Conservation (phyloP, 2,329 filamentous ascomycete species). For the Nannizzia gypsea region DNA sequence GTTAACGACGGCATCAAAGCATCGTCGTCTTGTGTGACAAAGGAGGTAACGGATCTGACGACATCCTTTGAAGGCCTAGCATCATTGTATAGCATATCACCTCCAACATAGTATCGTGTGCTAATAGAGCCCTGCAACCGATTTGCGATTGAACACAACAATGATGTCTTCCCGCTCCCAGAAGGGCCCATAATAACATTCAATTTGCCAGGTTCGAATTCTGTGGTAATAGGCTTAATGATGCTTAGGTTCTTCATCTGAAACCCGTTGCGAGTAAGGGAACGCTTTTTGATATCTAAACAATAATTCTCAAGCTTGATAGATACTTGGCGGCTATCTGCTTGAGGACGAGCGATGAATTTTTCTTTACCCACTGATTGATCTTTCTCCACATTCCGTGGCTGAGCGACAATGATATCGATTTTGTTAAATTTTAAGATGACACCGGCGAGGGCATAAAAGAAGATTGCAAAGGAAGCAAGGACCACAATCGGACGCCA, state of each 20-base stretch:
- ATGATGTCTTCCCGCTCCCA: slow-evolving; percentile 63
- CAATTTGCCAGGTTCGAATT: slow-evolving; percentile 55
- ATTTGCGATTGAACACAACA: slow-evolving; percentile 61
- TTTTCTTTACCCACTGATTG: slow-evolving; percentile 60
- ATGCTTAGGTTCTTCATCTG: slow-evolving; percentile 38
- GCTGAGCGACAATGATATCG: slow-evolving; percentile 57
- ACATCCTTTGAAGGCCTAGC: slow-evolving; percentile 56
- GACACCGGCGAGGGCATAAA: slow-evolving; percentile 49
- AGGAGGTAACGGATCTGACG: slow-evolving; percentile 60
- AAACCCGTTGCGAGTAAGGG: slow-evolving; percentile 35
- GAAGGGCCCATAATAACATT: slow-evolving; percentile 75
- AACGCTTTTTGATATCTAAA: slow-evolving; percentile 52
- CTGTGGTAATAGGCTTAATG: slow-evolving; percentile 53
- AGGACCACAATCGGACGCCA: slow-evolving; percentile 53
- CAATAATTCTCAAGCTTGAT: slow-evolving; percentile 54
- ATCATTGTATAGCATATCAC: slow-evolving; percentile 58
- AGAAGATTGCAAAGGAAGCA: slow-evolving; percentile 51
- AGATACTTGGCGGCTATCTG: slow-evolving; percentile 49
- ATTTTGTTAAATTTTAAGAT: slow-evolving; percentile 53
- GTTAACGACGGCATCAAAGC: slow-evolving; percentile 62
- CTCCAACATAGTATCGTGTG: slow-evolving; percentile 51
- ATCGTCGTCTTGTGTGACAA: slow-evolving; percentile 68
- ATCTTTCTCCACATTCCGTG: slow-evolving; percentile 48
- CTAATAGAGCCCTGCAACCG: slow-evolving; percentile 50
- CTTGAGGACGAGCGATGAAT: slow-evolving; percentile 44